Evolutionary conservation across 2,329 filamentous ascomycete genomes (phyloP).

Genomic region (Paraconiothyrium brasiliense): DNA sequence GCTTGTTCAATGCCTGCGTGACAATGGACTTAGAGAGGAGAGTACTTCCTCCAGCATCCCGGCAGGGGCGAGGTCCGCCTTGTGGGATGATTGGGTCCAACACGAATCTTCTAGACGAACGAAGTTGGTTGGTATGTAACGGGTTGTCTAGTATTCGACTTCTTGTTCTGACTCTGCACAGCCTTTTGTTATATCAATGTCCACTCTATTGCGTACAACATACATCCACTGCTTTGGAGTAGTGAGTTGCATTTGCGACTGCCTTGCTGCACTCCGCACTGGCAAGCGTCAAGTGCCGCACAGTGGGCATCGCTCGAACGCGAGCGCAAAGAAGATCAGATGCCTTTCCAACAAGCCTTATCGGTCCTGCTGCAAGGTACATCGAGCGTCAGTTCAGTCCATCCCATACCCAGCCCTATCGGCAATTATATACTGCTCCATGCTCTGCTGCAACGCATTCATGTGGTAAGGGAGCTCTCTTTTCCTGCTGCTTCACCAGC

Average conservation of each 20-base stretch:
- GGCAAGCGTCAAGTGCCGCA: slow-evolving; percentile 38
- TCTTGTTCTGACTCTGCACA: background rate
- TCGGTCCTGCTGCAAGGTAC: slow-evolving; percentile 35
- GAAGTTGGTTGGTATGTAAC: slow-evolving; percentile 44
- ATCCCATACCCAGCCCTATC: slow-evolving; percentile 41
- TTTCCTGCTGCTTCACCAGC: slow-evolving; percentile 31
- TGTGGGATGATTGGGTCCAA: slow-evolving; percentile 44
- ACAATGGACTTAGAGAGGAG: slow-evolving; percentile 39
- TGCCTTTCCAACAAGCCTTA: slow-evolving; percentile 40
- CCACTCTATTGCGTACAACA: slow-evolving; percentile 45
- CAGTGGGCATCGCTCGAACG: slow-evolving; percentile 38
- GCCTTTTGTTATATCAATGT: slow-evolving; percentile 33
- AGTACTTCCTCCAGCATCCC: slow-evolving; percentile 17
- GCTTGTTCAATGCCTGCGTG: slow-evolving; percentile 39
- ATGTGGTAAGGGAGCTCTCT: slow-evolving; percentile 39
- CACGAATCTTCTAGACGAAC: slow-evolving; percentile 41
- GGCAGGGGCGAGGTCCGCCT: slow-evolving; percentile 30
- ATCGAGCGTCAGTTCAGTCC: slow-evolving; percentile 27
- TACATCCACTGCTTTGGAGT: slow-evolving; percentile 41
- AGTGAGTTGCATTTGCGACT: slow-evolving; percentile 39
- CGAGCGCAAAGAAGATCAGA: slow-evolving; percentile 36
- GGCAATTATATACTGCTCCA: slow-evolving; percentile 45
- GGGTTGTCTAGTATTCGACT: background rate
- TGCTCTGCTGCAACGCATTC: slow-evolving; percentile 40
- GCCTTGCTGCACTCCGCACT: slow-evolving; percentile 37